Evolutionary conservation across 495 filamentous ascomycete species (phyloP).

Genomic region (Penicillium turbatum): DNA sequence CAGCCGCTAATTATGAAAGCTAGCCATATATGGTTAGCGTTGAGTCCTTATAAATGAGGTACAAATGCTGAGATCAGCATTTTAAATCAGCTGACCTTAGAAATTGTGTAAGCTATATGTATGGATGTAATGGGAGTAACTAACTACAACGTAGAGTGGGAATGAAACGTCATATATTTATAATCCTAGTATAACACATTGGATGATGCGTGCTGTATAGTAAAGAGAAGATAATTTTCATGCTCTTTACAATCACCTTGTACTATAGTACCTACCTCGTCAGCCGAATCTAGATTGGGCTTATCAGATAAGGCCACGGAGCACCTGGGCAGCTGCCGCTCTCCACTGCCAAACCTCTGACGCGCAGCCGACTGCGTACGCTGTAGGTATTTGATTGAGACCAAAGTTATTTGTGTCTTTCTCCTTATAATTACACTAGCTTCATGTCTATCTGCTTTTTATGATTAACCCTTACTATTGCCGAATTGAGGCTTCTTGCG

Average conservation of each 20-base stretch:
- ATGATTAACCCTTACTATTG: not conserved
- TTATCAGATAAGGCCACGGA: conserved; percentile 34
- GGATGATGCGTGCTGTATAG: no score
- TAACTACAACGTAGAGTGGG: no score
- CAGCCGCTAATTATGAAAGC: conserved; percentile 16
- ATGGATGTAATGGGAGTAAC: no score
- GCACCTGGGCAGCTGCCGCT: conserved; percentile 22
- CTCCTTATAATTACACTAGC: not conserved
- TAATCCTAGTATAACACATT: no score
- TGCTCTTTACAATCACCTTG: no score
- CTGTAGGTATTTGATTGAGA: not conserved
- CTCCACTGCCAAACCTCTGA: not conserved
- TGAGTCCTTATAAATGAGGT: not conserved
- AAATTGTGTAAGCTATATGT: no score
- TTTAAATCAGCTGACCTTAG: not conserved
- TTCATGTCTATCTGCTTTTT: not conserved
- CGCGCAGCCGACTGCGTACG: not conserved
- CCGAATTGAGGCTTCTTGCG: conserved; percentile 3
- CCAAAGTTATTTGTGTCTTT: not conserved
- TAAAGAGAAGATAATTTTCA: no score
- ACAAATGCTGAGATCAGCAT: conserved; percentile 2
- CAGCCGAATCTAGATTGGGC: not conserved
- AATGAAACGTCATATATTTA: no score
- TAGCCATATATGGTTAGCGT: conserved; percentile 6
- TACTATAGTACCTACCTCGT: no score